phyloP scores from a whole-genome alignment of 2,329 filamentous ascomycete species.

The Bipolaris oryzae region DNA sequence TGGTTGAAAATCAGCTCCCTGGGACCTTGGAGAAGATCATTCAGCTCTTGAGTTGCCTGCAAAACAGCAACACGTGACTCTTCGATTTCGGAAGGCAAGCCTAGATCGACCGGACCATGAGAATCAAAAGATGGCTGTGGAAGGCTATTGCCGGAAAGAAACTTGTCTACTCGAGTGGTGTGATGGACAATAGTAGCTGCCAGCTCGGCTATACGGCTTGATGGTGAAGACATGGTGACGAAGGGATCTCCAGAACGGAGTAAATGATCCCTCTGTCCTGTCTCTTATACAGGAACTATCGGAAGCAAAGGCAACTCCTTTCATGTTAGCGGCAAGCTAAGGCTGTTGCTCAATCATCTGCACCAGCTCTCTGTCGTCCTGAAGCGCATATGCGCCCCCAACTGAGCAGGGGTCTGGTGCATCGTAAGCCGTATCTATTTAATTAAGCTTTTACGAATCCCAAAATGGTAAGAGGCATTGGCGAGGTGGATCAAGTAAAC shows the following conservation, averaged over 20 bases:
- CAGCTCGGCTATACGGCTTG: conserved; percentile 14
- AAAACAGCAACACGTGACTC: conserved; percentile 12
- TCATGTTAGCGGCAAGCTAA: neutral
- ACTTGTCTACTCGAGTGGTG: conserved; percentile 10
- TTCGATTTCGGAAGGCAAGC: conserved; percentile 7
- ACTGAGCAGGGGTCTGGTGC: neutral
- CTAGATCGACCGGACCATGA: conserved; percentile 4
- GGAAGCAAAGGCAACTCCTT: neutral
- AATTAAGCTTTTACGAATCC: neutral
- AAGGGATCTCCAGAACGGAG: neutral
- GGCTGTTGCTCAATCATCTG: neutral
- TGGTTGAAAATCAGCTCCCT: conserved; percentile 12
- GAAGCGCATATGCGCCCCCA: neutral
- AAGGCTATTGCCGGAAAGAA: conserved; percentile 7
- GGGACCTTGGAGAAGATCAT: conserved; percentile 13
- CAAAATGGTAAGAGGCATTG: neutral
- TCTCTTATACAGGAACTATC: neutral
- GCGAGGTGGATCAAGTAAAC: neutral
- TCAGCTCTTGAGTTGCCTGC: conserved; percentile 16
- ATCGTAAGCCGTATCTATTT: neutral
- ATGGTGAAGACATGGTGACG: neutral
- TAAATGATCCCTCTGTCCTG: neutral
- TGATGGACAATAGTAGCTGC: conserved; percentile 7
- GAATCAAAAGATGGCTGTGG: conserved; percentile 15
- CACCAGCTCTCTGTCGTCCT: neutral